phyloP scores from a whole-genome alignment of 805 yeast species.

The Ogataea nitratoaversa region DNA sequence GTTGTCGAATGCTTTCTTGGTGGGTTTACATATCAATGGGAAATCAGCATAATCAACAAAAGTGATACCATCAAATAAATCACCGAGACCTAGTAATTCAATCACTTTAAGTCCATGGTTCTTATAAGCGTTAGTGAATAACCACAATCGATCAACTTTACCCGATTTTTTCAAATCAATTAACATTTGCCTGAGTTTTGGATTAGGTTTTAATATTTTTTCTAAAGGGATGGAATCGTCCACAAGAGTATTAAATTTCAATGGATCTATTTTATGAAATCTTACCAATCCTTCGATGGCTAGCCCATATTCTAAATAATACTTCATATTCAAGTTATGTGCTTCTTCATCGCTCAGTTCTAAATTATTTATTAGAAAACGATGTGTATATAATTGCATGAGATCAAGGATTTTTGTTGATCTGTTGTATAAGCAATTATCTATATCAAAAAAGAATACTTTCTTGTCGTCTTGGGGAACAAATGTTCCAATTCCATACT shows the following conservation, averaged over 20 bases:
- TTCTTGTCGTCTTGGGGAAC: constrained; percentile 23
- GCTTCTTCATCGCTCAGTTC: constrained; percentile 71
- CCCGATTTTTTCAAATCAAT: constrained; percentile 38
- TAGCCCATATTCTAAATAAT: constrained; percentile 84
- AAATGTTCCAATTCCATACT: constrained; percentile 25
- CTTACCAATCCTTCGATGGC: constrained; percentile 87
- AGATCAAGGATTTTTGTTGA: constrained; percentile 74
- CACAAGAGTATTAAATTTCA: constrained; percentile 82
- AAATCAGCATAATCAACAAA: constrained; percentile 78
- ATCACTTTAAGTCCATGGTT: constrained; percentile 84
- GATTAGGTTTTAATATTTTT: constrained; percentile 63
- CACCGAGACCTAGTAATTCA: constrained; percentile 81
- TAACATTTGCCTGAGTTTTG: constrained; percentile 48
- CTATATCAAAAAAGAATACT: constrained; percentile 84
- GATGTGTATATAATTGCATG: constrained; percentile 86
- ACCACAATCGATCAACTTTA: constrained; percentile 75
- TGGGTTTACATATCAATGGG: constrained; percentile 84
- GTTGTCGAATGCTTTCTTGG: constrained; percentile 57
- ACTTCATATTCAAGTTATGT: constrained; percentile 58
- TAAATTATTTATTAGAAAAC: constrained; percentile 68
- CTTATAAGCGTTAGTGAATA: constrained; percentile 90
- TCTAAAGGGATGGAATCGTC: constrained; percentile 92
- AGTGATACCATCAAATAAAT: constrained; percentile 88
- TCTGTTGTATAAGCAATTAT: constrained; percentile 81
- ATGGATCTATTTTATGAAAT: constrained; percentile 71